These are phyloP conservation scores for Cymbopogon citratus DNA, from an alignment of 176 grass and related monocot species.

Conservation along the genomic window DNA sequence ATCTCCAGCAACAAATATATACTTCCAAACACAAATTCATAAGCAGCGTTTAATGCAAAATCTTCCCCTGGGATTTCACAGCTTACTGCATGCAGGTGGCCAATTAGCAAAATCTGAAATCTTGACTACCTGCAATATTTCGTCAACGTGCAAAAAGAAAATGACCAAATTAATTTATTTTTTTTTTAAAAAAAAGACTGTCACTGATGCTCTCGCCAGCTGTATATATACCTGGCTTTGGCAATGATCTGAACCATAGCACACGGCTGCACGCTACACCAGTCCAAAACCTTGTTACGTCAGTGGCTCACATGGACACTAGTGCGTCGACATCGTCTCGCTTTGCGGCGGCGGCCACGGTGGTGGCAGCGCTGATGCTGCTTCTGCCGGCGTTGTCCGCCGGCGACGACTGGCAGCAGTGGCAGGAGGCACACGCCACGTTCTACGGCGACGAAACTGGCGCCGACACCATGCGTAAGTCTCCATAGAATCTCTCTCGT, in stretches of 20 bases:
- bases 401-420: neutral
- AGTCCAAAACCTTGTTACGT: neutral
- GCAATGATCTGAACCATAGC: neutral
- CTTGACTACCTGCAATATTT: too few species aligned
- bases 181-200: neutral
- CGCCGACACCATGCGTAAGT: constrained; percentile 16
- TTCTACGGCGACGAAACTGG: constrained; percentile 22
- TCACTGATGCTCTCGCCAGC: neutral
- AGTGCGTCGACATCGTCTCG: neutral
- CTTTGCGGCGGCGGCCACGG: neutral
- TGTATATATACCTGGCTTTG: neutral
- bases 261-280: neutral
- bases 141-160: neutral
- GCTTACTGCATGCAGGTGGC: neutral
- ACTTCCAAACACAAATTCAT: neutral
- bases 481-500: too few species aligned
- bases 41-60: neutral
- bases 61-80: neutral
- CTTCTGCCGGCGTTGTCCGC: neutral
- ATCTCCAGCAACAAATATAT: neutral
- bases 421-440: constrained; percentile 15
- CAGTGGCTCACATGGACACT: neutral
- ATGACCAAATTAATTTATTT: too few species aligned
- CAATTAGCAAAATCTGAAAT: neutral
- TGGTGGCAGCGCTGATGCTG: neutral